Conservation (phyloP, 257 asterid species). For the Solanum stenotomum region DNA sequence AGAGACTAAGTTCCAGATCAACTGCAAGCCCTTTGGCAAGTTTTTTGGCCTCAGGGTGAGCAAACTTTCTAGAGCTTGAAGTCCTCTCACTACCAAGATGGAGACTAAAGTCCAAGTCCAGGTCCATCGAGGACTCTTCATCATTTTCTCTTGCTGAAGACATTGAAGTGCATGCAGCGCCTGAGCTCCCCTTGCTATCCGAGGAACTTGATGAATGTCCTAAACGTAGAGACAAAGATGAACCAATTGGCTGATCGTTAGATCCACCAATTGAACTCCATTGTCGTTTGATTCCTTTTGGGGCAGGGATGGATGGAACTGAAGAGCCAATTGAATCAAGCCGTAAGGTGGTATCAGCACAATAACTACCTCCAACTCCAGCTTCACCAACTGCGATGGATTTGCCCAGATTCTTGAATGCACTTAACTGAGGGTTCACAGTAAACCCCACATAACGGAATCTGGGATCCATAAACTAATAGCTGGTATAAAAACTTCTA, state of each 20-base stretch:
- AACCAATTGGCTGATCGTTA: conserved; percentile 22
- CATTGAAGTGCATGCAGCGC: conserved; percentile 72
- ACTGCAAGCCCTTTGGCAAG: conserved; percentile 36
- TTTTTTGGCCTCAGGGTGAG: conserved; percentile 25
- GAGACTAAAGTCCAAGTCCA: conserved; percentile 81
- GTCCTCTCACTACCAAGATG: conserved; percentile 70
- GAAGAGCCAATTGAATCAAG: conserved; percentile 56
- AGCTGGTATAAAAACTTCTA: conserved; percentile 29
- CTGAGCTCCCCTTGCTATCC: conserved; percentile 92
- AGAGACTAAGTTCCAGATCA: conserved; percentile 76
- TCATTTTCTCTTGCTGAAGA: conserved; percentile 85
- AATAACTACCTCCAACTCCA: conserved; percentile 27
- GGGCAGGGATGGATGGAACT: conserved; percentile 22
- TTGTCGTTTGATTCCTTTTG: conserved; percentile 69
- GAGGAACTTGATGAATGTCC: conserved; percentile 92
- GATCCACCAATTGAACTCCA: conserved; percentile 42
- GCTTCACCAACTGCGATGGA: conserved; percentile 38
- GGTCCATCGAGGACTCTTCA: conserved; percentile 78
- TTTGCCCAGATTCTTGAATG: conserved; percentile 54
- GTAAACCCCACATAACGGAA: conserved; percentile 59
- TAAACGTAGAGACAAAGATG: conserved; percentile 49
- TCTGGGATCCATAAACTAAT: conserved; percentile 69
- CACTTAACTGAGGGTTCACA: conserved; percentile 51
- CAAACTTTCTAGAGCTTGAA: conserved; percentile 29
- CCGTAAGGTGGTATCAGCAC: conserved; percentile 70